Base-by-base conservation (phyloP, 1,284 basidiomycete species). In the Xerocomus minutiporus region DNA sequence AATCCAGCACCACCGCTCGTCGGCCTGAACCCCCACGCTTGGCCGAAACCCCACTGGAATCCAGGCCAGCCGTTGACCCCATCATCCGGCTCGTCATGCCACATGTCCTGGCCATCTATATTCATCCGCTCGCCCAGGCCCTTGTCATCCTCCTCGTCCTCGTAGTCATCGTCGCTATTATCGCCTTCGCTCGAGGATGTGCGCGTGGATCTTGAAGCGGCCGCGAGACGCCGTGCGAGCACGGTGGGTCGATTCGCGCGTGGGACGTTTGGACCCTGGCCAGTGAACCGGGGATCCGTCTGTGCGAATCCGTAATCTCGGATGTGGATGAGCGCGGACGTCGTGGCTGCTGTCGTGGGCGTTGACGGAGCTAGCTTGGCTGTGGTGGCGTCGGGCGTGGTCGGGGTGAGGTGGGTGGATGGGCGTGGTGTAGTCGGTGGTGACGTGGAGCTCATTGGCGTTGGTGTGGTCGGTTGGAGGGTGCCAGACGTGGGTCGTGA, bases 291-390 rank as follows among this genome's bases (percentile, higher is more conserved):
- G 41, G 73, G 74, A 66, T 88, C 85, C 1, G 66, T 50, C 0
- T 66, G 45, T 1, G 75, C 61, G 62, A 76, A 88, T 6, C 76
- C 86, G 61, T 78, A 88, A 63, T 88, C 86, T 17, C 82, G 78
- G 44, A 88, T 78, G 57, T 76, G 78, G 63, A 85, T 75, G 28
- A 71, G 59, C 9, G 57, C 50, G 45, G 58, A 35, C 49, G 59
- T 31, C 1, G 29, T 31, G 9, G 29, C 29, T 9, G 13, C 13
- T 11, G 50, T 7, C 20, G 32, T 9, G 13, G 51, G 50, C 1
- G 35, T 29, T 8, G 44, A n/a, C 4, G 52, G 35, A 1, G 46
- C 29, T 17, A 39, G 42, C 5, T n/a, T 45, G 31, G 51, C 1
- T 26, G 35, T 13, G 8, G 32, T 1, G 6, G 39, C 7, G 17